Evolutionary conservation across 2,329 filamentous ascomycete genomes (phyloP).

Genomic region (Hymenoscyphus fraxineus): DNA sequence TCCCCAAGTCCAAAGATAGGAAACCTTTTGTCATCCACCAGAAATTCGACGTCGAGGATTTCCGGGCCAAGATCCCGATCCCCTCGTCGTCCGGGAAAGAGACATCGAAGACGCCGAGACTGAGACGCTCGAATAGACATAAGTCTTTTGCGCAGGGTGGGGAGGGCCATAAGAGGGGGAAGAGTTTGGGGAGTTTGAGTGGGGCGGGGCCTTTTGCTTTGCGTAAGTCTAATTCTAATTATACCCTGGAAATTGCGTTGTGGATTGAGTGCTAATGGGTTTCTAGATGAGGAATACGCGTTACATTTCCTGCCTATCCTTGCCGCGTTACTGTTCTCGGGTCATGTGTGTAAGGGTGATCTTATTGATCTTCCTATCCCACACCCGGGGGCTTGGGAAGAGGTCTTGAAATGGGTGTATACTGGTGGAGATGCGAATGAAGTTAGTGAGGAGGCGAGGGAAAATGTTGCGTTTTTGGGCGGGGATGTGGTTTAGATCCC

Average conservation of each 20-base stretch:
- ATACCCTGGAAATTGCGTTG: background rate
- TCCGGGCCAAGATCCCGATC: slow-evolving; percentile 42
- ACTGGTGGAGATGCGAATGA: slow-evolving; percentile 42
- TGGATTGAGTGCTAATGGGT: background rate
- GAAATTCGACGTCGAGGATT: slow-evolving; percentile 47
- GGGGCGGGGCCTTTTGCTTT: slow-evolving; percentile 40
- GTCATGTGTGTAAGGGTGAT: slow-evolving; percentile 49
- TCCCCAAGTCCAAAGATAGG: slow-evolving; percentile 39
- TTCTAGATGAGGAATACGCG: slow-evolving; percentile 47
- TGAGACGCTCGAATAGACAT: slow-evolving; percentile 22
- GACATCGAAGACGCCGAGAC: background rate
- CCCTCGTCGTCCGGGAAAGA: background rate
- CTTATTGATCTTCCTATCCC: slow-evolving; percentile 56
- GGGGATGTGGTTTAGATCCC: slow-evolving; percentile 33
- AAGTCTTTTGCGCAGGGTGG: slow-evolving; percentile 18
- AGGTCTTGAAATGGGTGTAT: slow-evolving; percentile 54
- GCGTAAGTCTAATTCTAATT: slow-evolving; percentile 39
- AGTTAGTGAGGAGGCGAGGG: slow-evolving; percentile 43
- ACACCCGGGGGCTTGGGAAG: slow-evolving; percentile 51
- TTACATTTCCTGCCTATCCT: slow-evolving; percentile 50
- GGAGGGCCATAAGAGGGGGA: background rate
- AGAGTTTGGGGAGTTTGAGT: background rate
- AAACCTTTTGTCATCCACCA: slow-evolving; percentile 48
- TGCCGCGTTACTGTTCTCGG: slow-evolving; percentile 52
- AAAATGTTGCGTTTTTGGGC: slow-evolving; percentile 54